These are phyloP conservation scores for Mucor irregularis DNA, from an alignment of 371 early-diverging fungal species.

Conservation along the genomic window DNA sequence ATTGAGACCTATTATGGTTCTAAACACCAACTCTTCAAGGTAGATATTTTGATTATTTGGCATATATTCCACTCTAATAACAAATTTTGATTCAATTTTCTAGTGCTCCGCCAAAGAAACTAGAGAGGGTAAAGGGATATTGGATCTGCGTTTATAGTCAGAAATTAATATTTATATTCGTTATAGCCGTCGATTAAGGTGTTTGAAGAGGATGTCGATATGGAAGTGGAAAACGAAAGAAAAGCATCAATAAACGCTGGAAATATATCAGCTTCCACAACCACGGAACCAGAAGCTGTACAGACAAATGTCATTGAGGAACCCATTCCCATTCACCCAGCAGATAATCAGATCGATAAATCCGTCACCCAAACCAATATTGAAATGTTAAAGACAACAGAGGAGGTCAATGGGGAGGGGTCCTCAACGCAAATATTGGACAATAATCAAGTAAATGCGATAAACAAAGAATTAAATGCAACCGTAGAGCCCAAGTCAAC, in stretches of 20 bases:
- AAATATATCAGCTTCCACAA: background rate
- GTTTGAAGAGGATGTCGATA: conserved; percentile 71
- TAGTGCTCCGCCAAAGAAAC: conserved; percentile 19
- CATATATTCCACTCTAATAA: too few relatives aligned
- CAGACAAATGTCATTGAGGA: background rate
- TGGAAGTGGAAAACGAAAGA: conserved; percentile 44
- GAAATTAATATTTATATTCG: background rate
- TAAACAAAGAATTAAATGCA: too few relatives aligned
- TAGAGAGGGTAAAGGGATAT: conserved; percentile 29
- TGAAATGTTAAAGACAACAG: too few relatives aligned
- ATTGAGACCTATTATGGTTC: conserved; percentile 28
- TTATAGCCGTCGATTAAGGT: conserved; percentile 68
- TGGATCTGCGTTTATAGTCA: background rate
- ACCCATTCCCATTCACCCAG: background rate
- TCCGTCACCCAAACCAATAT: too few relatives aligned
- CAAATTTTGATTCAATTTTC: background rate
- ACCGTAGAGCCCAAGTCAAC: too few relatives aligned
- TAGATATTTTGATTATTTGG: background rate
- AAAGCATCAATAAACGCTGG: background rate
- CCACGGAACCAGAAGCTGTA: background rate
- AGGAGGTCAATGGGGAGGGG: too few relatives aligned
- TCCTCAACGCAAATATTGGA: too few relatives aligned
- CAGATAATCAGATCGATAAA: too few relatives aligned
- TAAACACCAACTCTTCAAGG: conserved; percentile 8
- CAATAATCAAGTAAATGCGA: too few relatives aligned